Percentiles rank a stretch among this genome's conserved stretches.
These are phyloP conservation scores for Fomitopsis pinicola DNA, from an alignment of 1,284 basidiomycete genomes.

Conservation along the genomic window DNA sequence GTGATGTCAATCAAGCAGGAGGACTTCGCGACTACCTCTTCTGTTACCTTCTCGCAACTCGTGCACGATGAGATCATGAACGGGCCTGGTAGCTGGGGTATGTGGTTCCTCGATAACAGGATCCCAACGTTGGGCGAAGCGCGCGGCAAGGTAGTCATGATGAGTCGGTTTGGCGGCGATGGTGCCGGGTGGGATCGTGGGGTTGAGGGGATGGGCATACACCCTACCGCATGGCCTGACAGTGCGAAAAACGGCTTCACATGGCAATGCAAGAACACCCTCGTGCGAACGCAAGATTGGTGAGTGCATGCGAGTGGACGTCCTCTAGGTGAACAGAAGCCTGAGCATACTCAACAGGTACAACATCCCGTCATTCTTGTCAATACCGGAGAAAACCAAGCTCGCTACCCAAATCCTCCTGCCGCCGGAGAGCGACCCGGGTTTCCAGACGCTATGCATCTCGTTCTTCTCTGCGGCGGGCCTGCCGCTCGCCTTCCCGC, in stretches of 20 bases:
- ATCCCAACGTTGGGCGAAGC: conserved; percentile 79
- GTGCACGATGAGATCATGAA: conserved; percentile 61
- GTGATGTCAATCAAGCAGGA: conserved; percentile 88
- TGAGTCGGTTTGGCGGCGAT: conserved; percentile 77
- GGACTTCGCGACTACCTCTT: conserved; percentile 45
- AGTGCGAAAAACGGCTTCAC: conserved; percentile 65
- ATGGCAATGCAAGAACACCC: conserved; percentile 67
- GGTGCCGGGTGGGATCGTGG: conserved; percentile 62
- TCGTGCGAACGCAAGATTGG: conserved; percentile 82
- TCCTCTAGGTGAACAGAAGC: too few species aligned
- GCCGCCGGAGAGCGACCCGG: conserved; percentile 32
- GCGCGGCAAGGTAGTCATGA: conserved; percentile 75
- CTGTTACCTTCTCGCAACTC: conserved; percentile 53
- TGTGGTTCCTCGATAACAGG: conserved; percentile 80
- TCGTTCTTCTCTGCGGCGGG: conserved; percentile 77
- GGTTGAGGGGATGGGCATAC: conserved; percentile 72
- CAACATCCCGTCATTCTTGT: conserved; percentile 66
- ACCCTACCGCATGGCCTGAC: conserved; percentile 81
- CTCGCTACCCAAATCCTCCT: conserved; percentile 52
- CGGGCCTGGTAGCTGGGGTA: conserved; percentile 51
- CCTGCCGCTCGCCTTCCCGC: conserved; percentile 76
- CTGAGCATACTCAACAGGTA: conserved; percentile 50
- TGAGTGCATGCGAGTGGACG: conserved; percentile 29
- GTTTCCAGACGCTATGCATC: conserved; percentile 54
- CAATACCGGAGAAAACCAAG: conserved; percentile 74